Percentiles rank a stretch among this genome's conserved stretches.
These are phyloP conservation scores for Populus hybrid DNA, from an alignment of 441 rosid species.

Conservation along the genomic window DNA sequence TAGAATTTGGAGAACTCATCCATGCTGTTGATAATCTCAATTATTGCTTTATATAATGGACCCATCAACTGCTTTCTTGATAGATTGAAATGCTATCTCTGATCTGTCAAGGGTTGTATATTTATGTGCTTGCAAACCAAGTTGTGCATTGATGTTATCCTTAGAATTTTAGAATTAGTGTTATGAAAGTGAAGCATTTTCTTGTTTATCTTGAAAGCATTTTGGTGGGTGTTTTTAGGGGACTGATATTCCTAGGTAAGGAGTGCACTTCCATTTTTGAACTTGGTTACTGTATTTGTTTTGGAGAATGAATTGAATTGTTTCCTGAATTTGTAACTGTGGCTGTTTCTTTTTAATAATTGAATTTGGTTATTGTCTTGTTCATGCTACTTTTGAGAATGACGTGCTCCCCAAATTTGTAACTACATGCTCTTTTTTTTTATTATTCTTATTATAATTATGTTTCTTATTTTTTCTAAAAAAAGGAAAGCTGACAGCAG, in stretches of 20 bases:
- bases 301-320: neutral
- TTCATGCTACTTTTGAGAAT: neutral
- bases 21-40: neutral
- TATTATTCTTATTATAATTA: too few relatives aligned
- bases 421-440: neutral
- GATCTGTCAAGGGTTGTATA: neutral
- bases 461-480: neutral
- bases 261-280: neutral
- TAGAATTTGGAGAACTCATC: neutral
- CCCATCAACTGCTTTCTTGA: neutral
- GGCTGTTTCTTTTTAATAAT: neutral
- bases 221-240: neutral
- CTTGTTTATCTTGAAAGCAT: too few relatives aligned
- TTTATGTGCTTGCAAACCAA: neutral
- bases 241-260: neutral
- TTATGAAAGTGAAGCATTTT: neutral
- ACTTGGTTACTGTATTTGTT: neutral
- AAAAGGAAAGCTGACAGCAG: neutral
- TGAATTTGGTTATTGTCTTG: neutral
- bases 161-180: neutral
- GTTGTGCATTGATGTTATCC: neutral
- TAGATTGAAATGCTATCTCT: neutral
- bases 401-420: neutral
- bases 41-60: neutral
- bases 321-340: neutral